A percentile compares a stretch with the other conserved stretches of the same genome.
phyloP scores from a whole-genome alignment of 257 asterid species.

The Gardenia jasminoides region DNA sequence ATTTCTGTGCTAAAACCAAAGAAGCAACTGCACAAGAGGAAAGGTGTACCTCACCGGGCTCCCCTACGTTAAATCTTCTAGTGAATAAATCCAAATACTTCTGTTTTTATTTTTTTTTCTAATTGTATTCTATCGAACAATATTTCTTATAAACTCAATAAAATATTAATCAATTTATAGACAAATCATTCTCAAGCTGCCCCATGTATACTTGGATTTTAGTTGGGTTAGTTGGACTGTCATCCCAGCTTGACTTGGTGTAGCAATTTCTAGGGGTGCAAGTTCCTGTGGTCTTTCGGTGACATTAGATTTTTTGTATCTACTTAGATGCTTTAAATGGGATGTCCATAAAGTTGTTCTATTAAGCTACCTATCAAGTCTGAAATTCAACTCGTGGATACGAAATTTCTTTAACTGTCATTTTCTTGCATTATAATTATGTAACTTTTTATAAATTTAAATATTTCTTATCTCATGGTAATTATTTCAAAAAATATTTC shows the following conservation, averaged over 20 bases:
- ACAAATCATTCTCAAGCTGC: not conserved
- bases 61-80: slow-evolving; percentile 35
- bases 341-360: too few relatives aligned
- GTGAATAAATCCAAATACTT: not conserved
- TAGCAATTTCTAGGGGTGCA: not conserved
- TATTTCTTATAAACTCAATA: not conserved
- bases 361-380: too few relatives aligned
- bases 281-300: too few relatives aligned
- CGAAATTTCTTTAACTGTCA: too few relatives aligned
- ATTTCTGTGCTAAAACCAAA: slow-evolving; percentile 40
- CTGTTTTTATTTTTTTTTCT: not conserved
- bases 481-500: too few relatives aligned
- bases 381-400: too few relatives aligned
- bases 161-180: not conserved
- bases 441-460: too few relatives aligned
- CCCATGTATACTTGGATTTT: not conserved
- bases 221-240: not conserved
- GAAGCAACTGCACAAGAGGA: slow-evolving; percentile 52
- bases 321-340: too few relatives aligned
- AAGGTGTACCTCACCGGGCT: slow-evolving; percentile 62
- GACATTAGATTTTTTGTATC: too few relatives aligned
- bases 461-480: too few relatives aligned
- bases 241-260: not conserved
- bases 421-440: too few relatives aligned
- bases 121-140: not conserved